Percentiles rank a stretch among this genome's conserved stretches.
Conservation (phyloP, 805 yeast species). For the Helenozyma baotianmanensis region DNA sequence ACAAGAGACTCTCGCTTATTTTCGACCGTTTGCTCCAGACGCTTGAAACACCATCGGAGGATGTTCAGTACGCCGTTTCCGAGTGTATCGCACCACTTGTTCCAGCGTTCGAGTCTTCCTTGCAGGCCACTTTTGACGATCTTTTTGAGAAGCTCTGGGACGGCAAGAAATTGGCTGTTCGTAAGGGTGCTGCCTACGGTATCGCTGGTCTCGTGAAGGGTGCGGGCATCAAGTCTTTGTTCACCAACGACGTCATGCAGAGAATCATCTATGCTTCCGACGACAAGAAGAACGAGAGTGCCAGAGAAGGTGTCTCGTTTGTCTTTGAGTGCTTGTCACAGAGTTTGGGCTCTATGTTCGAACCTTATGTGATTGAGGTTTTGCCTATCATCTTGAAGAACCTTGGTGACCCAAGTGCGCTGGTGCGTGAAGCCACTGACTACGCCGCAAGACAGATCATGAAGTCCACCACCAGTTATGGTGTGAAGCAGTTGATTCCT, state of each 20-base stretch:
- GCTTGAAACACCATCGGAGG: constrained; percentile 81
- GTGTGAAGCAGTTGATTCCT: constrained; percentile 88
- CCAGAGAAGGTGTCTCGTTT: constrained; percentile 84
- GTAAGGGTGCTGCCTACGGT: constrained; percentile 96
- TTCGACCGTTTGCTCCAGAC: constrained; percentile 69
- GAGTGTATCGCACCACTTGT: constrained; percentile 85
- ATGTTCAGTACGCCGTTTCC: constrained; percentile 83
- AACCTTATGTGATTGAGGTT: constrained; percentile 89
- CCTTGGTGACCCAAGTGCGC: constrained; percentile 79
- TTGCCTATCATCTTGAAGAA: constrained; percentile 75
- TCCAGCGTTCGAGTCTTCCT: constrained; percentile 44
- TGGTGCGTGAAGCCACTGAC: constrained; percentile 86
- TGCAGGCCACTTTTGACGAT: constrained; percentile 51
- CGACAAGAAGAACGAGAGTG: constrained; percentile 67
- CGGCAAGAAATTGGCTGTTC: constrained; percentile 43
- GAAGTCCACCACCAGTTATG: constrained; percentile 88
- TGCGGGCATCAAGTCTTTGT: constrained; percentile 72
- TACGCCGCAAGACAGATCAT: constrained; percentile 83
- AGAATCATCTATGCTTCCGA: constrained; percentile 78
- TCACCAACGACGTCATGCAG: constrained; percentile 73
- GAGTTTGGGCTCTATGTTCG: constrained; percentile 72
- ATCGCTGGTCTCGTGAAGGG: constrained; percentile 92
- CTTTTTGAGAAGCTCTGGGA: constrained; percentile 58
- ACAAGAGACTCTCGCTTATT: constrained; percentile 60
- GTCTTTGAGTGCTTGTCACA: constrained; percentile 82